These are phyloP conservation scores for Suillus brevipes DNA, from an alignment of 768 basidiomycete species.

Conservation along the genomic window DNA sequence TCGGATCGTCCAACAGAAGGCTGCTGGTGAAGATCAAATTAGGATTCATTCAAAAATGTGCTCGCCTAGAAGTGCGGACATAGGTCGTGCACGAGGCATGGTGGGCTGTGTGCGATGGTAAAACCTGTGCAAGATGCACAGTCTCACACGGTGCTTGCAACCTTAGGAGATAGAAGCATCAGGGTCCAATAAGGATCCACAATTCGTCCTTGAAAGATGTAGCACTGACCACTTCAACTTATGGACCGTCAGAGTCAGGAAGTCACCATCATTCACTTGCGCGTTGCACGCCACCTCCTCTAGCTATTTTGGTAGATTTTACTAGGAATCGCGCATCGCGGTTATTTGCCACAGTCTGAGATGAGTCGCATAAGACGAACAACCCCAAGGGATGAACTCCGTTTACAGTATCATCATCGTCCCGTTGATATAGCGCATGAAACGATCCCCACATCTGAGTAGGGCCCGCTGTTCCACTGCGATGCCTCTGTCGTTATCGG, in stretches of 20 bases:
- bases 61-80: background rate
- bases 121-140: background rate
- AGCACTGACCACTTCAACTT: background rate
- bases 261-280: background rate
- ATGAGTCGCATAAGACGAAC: background rate
- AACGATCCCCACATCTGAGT: background rate
- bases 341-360: background rate
- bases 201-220: background rate
- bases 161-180: background rate
- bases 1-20: background rate
- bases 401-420: background rate
- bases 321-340: background rate
- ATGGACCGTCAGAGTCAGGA: background rate
- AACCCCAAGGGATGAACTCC: background rate
- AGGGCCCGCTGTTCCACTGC: background rate
- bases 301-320: background rate
- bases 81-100: background rate
- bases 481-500: background rate
- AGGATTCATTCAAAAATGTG: background rate
- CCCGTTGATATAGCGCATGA: background rate
- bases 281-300: background rate
- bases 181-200: background rate
- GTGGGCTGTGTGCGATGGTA: background rate
- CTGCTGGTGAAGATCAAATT: background rate
- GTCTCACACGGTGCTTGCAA: background rate